A percentile compares a stretch with the other conserved stretches of the same genome.
phyloP scores from a whole-genome alignment of 306 rosid genomes.

The Castanopsis chinensis region DNA sequence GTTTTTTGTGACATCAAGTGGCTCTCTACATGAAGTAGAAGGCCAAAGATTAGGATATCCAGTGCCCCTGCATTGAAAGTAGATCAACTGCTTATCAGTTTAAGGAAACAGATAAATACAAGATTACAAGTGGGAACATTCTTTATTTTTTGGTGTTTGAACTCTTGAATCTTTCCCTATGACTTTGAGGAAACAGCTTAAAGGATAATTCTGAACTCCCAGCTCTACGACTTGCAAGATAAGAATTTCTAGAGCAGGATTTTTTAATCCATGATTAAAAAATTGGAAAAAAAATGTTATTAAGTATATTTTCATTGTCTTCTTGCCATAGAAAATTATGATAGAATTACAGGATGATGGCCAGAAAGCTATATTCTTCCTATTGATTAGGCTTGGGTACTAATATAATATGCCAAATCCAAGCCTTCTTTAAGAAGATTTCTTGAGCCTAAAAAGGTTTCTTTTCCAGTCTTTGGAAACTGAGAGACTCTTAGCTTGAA shows the following conservation, averaged over 20 bases:
- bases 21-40: conserved; percentile 76
- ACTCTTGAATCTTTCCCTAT: neutral
- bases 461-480: neutral
- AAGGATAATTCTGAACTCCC: conserved; percentile 11
- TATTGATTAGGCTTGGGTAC: neutral
- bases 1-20: conserved; percentile 83
- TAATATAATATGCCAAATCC: neutral
- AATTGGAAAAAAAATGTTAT: conserved; percentile 1
- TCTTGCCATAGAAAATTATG: conserved; percentile 9
- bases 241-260: neutral
- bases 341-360: conserved; percentile 1
- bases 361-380: conserved; percentile 1
- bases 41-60: conserved; percentile 99
- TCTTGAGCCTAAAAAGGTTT: neutral
- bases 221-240: conserved; percentile 1
- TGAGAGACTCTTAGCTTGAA: neutral
- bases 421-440: neutral
- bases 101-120: neutral
- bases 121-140: neutral
- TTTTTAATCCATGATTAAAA: conserved; percentile 9
- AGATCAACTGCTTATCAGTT: conserved; percentile 5
- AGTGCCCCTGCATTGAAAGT: conserved; percentile 61
- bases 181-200: neutral
- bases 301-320: neutral
- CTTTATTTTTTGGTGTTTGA: neutral